Evolutionary conservation across 2,329 filamentous ascomycete species (phyloP).

Genomic region (Aphanocladium album): DNA sequence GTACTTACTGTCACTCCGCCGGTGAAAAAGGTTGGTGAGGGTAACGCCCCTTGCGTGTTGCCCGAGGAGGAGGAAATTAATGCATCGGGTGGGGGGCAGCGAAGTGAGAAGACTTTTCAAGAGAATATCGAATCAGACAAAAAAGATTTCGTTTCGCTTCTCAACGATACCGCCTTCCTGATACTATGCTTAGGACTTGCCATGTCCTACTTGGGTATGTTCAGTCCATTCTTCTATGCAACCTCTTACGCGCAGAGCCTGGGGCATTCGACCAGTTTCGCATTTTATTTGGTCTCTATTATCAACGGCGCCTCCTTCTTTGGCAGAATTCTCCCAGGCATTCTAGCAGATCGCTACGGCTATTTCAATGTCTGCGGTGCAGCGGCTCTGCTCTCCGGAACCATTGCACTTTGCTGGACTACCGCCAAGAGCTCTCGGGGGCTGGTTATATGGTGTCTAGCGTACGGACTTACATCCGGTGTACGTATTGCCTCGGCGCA

Average conservation of each 20-base stretch:
- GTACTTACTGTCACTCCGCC: slow-evolving; percentile 47
- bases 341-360: slow-evolving; percentile 28
- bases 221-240: slow-evolving; percentile 66
- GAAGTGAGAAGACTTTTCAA: not conserved
- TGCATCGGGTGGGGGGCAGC: not conserved
- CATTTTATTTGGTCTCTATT: slow-evolving; percentile 71
- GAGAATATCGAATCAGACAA: not conserved
- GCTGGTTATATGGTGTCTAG: slow-evolving; percentile 4
- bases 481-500: not conserved
- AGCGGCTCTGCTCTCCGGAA: slow-evolving; percentile 1
- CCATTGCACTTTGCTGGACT: slow-evolving; percentile 2
- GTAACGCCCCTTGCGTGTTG: slow-evolving; percentile 52
- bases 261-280: slow-evolving; percentile 41
- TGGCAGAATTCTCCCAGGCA: slow-evolving; percentile 62
- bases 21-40: slow-evolving; percentile 45
- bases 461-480: slow-evolving; percentile 4
- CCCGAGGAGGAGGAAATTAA: not conserved
- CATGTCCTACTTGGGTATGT: slow-evolving; percentile 41
- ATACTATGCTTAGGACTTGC: not conserved
- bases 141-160: not conserved
- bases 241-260: slow-evolving; percentile 55
- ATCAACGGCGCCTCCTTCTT: slow-evolving; percentile 73
- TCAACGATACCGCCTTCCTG: slow-evolving; percentile 2
- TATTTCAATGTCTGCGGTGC: slow-evolving; percentile 26
- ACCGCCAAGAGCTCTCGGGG: not conserved